A percentile compares a stretch with the other conserved stretches of the same genome.
phyloP scores from a whole-genome alignment of 352 stramenopile species.

The Phytopythium aichiense region DNA sequence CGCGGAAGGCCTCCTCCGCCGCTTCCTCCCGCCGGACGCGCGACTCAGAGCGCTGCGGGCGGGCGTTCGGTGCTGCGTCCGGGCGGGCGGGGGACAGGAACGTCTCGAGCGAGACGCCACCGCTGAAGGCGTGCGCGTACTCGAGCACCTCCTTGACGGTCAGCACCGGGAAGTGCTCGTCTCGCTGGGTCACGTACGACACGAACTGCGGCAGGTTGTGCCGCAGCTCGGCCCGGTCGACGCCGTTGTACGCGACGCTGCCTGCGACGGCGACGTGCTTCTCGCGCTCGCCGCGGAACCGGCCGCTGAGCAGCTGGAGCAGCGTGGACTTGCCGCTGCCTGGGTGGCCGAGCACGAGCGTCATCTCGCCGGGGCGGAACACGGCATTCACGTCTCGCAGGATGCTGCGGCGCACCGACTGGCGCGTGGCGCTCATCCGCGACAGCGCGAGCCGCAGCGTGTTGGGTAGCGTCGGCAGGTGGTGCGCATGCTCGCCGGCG shows the following conservation, averaged over 20 bases:
- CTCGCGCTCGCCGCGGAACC: slow-evolving; percentile 6
- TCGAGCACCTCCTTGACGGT: slow-evolving; percentile 20
- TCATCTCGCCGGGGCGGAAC: slow-evolving; percentile 7
- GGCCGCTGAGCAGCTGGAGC: slow-evolving; percentile 17
- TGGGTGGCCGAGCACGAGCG: slow-evolving; percentile 11
- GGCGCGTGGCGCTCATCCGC: slow-evolving; percentile 2
- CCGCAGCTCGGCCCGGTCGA: background rate
- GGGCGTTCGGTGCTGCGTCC: background rate
- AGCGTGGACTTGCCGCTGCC: slow-evolving; percentile 20
- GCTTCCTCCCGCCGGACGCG: background rate
- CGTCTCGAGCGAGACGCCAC: slow-evolving; percentile 4
- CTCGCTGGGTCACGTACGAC: slow-evolving; percentile 18
- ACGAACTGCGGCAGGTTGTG: slow-evolving; percentile 13
- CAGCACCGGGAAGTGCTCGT: slow-evolving; percentile 17
- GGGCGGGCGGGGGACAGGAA: background rate
- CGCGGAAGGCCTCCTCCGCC: slow-evolving; percentile 1
- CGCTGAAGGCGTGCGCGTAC: slow-evolving; percentile 16
- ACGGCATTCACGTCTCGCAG: slow-evolving; percentile 17
- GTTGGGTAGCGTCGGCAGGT: slow-evolving; percentile 17
- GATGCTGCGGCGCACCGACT: slow-evolving; percentile 10
- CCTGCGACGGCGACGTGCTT: slow-evolving; percentile 11
- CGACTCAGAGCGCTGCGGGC: background rate
- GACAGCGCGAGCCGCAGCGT: slow-evolving; percentile 3
- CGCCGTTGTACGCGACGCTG: slow-evolving; percentile 19
- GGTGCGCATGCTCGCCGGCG: background rate